These are phyloP conservation scores for Seminavis robusta DNA, from an alignment of 108 stramenopile species.

Conservation along the genomic window DNA sequence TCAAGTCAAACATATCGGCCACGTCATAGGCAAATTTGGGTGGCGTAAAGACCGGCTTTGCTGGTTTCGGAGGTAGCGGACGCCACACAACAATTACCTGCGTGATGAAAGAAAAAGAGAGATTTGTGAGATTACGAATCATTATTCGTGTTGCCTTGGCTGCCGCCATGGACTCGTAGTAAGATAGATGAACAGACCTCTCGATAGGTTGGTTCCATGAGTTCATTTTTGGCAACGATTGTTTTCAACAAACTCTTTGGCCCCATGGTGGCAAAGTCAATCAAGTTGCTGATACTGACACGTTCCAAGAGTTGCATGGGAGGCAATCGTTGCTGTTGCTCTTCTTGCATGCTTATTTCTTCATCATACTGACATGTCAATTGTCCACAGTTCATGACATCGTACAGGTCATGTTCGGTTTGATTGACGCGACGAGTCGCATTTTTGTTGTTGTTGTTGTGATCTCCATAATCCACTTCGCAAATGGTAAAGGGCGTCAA, in stretches of 20 bases:
- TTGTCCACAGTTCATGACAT: neutral
- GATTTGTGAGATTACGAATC: neutral
- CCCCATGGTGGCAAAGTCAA: constrained; percentile 62
- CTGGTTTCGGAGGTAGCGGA: constrained; percentile 30
- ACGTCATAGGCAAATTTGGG: constrained; percentile 60
- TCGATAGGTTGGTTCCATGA: constrained; percentile 80
- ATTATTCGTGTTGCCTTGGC: neutral
- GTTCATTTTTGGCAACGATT: constrained; percentile 49
- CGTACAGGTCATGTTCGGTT: constrained; percentile 4
- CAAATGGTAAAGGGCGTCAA: constrained; percentile 55
- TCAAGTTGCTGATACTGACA: constrained; percentile 68
- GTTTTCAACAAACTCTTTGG: constrained; percentile 44
- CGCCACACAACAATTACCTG: constrained; percentile 66
- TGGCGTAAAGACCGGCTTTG: constrained; percentile 17
- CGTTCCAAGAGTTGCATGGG: constrained; percentile 64
- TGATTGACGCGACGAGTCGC: neutral
- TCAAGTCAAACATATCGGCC: constrained; percentile 76
- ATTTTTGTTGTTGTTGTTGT: neutral
- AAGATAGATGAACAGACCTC: too few species aligned
- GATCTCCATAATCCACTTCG: constrained; percentile 17
- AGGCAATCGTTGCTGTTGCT: constrained; percentile 8
- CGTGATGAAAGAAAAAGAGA: neutral
- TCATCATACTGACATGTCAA: constrained; percentile 3
- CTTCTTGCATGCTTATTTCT: neutral
- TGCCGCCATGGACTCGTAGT: too few species aligned